Base-by-base conservation (phyloP, 768 basidiomycete genomes). In the Chlorophyllum brunneum region DNA sequence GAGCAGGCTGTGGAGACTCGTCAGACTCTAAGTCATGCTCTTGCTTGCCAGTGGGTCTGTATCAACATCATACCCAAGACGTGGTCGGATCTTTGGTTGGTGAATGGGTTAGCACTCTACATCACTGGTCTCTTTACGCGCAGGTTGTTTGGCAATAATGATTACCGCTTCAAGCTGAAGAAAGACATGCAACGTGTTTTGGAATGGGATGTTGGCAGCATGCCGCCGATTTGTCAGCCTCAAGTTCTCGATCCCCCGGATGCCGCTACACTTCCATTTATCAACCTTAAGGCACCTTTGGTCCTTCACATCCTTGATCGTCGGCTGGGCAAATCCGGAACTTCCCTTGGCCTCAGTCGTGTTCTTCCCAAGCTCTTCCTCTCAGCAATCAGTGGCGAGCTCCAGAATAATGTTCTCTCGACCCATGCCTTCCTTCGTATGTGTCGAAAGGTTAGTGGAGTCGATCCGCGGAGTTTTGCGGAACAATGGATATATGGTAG, bases 401-500 rank as follows among this genome's bases (percentile, higher is more conserved):
- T 95, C 61, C 78, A 76, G 23, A 87, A 87, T 61, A 95, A 93
- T 63, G 79, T 83, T 18, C 74, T 99, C 7, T 91, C 92, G 0
- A 98, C 97, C 0, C 86, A 92, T 56, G 80, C 84, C 18, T 98
- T 99, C 70, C 77, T 98, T 54, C 74, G 93, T 53, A 93, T 83
- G 38, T 98, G 95, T 63, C 77, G 95, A 59, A 98, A 95, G 68
- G 88, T 95, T 56, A 91, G 90, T 63, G 92, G 94, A 8, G 87
- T 92, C 15, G 95, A 98, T 63, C 79, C 88, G 20, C 79, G 88
- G 49, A 80, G 82, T 24, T 99, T 99, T 63, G 91, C 92, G n/a
- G 94, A 98, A 62, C 95, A 98, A 66, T 99, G 97, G 97, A 92
- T 99, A 56, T 97, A 94, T 62, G 95, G 95, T 10, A 93, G 90